Conservation (phyloP, 2,329 filamentous ascomycete genomes). For the Xylariaceae sp. region DNA sequence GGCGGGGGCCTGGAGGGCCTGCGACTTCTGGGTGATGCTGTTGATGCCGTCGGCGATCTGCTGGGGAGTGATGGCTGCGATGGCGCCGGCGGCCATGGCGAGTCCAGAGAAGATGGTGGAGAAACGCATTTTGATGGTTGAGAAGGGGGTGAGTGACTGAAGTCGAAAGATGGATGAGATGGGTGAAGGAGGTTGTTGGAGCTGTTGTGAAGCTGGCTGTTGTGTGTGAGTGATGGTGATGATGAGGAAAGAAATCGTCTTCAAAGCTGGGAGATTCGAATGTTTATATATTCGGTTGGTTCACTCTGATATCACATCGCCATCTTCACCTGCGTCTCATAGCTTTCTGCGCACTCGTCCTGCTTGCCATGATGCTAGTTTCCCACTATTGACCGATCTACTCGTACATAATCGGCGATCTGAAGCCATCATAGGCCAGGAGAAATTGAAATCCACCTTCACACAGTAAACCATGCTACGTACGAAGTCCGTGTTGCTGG, state of each 20-base stretch:
- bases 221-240: neutral
- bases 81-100: slow-evolving; percentile 11
- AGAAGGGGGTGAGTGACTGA: neutral
- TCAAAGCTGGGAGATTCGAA: neutral
- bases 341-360: neutral
- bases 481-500: no score
- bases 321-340: neutral
- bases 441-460: neutral
- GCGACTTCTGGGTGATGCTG: slow-evolving; percentile 12
- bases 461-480: neutral
- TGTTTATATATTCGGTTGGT: neutral
- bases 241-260: neutral
- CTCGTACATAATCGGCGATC: neutral
- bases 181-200: neutral
- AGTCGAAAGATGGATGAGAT: neutral
- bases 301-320: neutral
- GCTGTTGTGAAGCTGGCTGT: neutral
- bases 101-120: slow-evolving; percentile 14
- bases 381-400: neutral
- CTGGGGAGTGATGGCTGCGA: slow-evolving; percentile 7
- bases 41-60: slow-evolving; percentile 13
- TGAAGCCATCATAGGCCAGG: neutral
- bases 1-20: slow-evolving; percentile 9
- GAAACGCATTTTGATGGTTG: slow-evolving; percentile 16
- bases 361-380: neutral